Evolutionary conservation across 2,329 filamentous ascomycete genomes (phyloP).

Genomic region (Aspergillus alliaceus): DNA sequence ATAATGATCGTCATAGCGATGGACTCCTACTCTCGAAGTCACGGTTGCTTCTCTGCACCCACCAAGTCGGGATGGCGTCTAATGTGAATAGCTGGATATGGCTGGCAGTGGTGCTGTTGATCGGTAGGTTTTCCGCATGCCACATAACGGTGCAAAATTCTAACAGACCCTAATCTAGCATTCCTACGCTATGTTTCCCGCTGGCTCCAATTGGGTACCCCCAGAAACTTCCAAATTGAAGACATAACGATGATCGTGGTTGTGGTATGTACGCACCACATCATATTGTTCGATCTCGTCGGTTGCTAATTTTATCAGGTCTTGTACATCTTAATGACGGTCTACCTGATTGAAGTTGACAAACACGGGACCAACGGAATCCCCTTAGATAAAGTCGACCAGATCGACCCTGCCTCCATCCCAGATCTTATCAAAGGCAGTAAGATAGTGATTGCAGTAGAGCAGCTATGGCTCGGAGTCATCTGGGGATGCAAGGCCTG

Average conservation of each 20-base stretch:
- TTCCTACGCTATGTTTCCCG: slow-evolving; percentile 15
- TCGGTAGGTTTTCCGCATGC: slow-evolving; percentile 6
- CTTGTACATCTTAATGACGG: slow-evolving; percentile 44
- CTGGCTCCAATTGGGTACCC: slow-evolving; percentile 5
- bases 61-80: background rate
- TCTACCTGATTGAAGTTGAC: slow-evolving; percentile 46
- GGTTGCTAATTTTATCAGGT: slow-evolving; percentile 11
- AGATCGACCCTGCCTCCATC: slow-evolving; percentile 49
- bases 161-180: background rate
- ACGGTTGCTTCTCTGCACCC: background rate
- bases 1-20: background rate
- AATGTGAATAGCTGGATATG: slow-evolving; percentile 14
- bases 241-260: slow-evolving; percentile 9
- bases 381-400: slow-evolving; percentile 33
- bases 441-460: slow-evolving; percentile 55
- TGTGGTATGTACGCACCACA: slow-evolving; percentile 7
- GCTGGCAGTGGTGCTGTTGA: slow-evolving; percentile 12
- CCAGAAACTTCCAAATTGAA: slow-evolving; percentile 10
- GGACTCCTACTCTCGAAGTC: background rate
- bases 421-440: slow-evolving; percentile 51
- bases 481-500: slow-evolving; percentile 57
- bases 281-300: accelerated
- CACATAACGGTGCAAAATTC: background rate
- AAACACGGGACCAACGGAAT: slow-evolving; percentile 50
- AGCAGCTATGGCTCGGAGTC: slow-evolving; percentile 53